Evolutionary conservation across 305 asterid genomes (phyloP).

Genomic region (Salvia sclarea): DNA sequence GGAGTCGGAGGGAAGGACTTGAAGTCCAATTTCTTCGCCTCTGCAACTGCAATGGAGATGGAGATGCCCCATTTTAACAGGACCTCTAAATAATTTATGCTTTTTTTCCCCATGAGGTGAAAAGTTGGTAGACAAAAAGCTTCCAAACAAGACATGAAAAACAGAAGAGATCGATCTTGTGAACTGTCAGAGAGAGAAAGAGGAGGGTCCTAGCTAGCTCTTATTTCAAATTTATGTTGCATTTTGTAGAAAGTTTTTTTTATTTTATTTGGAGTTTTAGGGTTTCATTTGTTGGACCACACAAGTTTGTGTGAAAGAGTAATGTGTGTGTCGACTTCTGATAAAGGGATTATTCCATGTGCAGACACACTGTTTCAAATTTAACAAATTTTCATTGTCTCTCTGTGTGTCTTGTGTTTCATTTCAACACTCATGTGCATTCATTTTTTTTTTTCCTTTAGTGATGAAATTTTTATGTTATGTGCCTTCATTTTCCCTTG

Average conservation of each 20-base stretch:
- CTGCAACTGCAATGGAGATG: no score
- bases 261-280: neutral
- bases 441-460: neutral
- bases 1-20: constrained; percentile 63
- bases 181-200: constrained; percentile 72
- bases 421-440: constrained; percentile 6
- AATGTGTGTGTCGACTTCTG: constrained; percentile 19
- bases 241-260: constrained; percentile 35
- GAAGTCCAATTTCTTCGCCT: constrained; percentile 38
- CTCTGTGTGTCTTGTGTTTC: neutral
- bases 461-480: neutral
- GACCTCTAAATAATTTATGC: no score
- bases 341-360: constrained; percentile 26
- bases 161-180: constrained; percentile 68
- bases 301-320: neutral
- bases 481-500: neutral
- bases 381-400: neutral
- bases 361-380: constrained; percentile 14
- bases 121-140: constrained; percentile 2
- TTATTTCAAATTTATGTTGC: constrained; percentile 51
- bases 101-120: neutral
- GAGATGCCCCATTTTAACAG: constrained; percentile 48
- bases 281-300: constrained; percentile 32
- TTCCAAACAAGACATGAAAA: constrained; percentile 22
- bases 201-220: constrained; percentile 44